Evolutionary conservation across 2,329 filamentous ascomycete species (phyloP).

Genomic region (Graphilbum ipis-grandicollis): DNA sequence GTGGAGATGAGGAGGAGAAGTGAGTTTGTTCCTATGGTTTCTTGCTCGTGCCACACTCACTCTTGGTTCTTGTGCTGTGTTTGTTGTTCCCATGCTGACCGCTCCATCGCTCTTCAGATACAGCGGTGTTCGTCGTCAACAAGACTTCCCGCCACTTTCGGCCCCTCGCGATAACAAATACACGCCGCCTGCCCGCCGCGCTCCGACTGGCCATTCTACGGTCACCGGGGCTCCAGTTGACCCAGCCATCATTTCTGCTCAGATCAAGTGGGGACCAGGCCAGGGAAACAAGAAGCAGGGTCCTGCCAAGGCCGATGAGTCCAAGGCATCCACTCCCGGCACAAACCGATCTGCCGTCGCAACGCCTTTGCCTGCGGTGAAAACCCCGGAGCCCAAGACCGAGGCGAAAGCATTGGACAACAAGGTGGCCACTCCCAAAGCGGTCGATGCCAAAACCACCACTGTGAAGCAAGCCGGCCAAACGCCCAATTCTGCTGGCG

Average conservation of each 20-base stretch:
- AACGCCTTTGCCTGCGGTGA: slow-evolving; percentile 13
- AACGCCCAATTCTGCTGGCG: background rate
- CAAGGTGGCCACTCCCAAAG: background rate
- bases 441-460: slow-evolving; percentile 1
- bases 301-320: slow-evolving; percentile 19
- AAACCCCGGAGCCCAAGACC: slow-evolving; percentile 14
- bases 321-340: slow-evolving; percentile 12
- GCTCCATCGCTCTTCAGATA: slow-evolving; percentile 36
- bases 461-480: slow-evolving; percentile 3
- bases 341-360: slow-evolving; percentile 13
- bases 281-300: slow-evolving; percentile 19
- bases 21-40: slow-evolving; percentile 21
- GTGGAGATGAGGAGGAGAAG: slow-evolving; percentile 85
- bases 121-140: slow-evolving; percentile 69
- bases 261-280: slow-evolving; percentile 34
- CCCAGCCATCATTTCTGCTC: slow-evolving; percentile 81
- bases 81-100: background rate
- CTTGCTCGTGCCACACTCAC: no score
- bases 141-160: slow-evolving; percentile 51
- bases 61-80: background rate
- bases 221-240: slow-evolving; percentile 66
- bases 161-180: slow-evolving; percentile 49
- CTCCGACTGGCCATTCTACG: slow-evolving; percentile 56
- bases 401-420: slow-evolving; percentile 4
- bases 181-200: slow-evolving; percentile 73